phyloP scores from a whole-genome alignment of 2,329 filamentous ascomycete genomes.

The Claviceps purpurea region DNA sequence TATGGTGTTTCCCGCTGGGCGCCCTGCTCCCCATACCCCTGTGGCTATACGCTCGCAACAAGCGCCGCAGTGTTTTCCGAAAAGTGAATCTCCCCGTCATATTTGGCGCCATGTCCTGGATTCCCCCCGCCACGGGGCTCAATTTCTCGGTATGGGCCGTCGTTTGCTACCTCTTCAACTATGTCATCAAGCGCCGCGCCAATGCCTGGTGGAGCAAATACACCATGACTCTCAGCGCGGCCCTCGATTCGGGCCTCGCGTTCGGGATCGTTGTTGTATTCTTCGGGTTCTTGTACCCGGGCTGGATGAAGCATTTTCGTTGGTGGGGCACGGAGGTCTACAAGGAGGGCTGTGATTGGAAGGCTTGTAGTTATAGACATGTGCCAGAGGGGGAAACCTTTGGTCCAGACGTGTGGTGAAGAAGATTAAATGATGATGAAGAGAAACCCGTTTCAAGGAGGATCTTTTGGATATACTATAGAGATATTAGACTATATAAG shows the following conservation, averaged over 20 bases:
- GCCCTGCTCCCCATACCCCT: slow-evolving; percentile 60
- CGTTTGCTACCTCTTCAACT: slow-evolving; percentile 77
- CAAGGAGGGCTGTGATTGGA: slow-evolving; percentile 75
- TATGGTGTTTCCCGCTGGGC: slow-evolving; percentile 73
- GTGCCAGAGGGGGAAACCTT: slow-evolving; percentile 53
- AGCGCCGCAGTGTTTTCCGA: slow-evolving; percentile 48
- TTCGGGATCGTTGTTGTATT: slow-evolving; percentile 76
- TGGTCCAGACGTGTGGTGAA: slow-evolving; percentile 47
- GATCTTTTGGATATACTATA: too few relatives aligned
- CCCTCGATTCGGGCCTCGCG: slow-evolving; percentile 69
- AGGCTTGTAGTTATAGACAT: slow-evolving; percentile 57
- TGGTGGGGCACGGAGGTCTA: slow-evolving; percentile 89
- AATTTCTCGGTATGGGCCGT: slow-evolving; percentile 83
- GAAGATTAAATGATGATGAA: background rate
- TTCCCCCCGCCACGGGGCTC: slow-evolving; percentile 72
- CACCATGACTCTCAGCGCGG: slow-evolving; percentile 77
- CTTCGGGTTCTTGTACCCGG: slow-evolving; percentile 75
- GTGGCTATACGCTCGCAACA: slow-evolving; percentile 54
- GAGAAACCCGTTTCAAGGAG: too few relatives aligned
- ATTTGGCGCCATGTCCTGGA: slow-evolving; percentile 74
- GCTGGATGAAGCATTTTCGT: slow-evolving; percentile 55
- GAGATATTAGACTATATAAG: too few relatives aligned
- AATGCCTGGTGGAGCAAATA: slow-evolving; percentile 81
- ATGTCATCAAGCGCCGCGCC: slow-evolving; percentile 54
- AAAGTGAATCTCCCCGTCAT: slow-evolving; percentile 74